Evolutionary conservation across 2,329 filamentous ascomycete species (phyloP).

Genomic region (Davidsoniella virescens): DNA sequence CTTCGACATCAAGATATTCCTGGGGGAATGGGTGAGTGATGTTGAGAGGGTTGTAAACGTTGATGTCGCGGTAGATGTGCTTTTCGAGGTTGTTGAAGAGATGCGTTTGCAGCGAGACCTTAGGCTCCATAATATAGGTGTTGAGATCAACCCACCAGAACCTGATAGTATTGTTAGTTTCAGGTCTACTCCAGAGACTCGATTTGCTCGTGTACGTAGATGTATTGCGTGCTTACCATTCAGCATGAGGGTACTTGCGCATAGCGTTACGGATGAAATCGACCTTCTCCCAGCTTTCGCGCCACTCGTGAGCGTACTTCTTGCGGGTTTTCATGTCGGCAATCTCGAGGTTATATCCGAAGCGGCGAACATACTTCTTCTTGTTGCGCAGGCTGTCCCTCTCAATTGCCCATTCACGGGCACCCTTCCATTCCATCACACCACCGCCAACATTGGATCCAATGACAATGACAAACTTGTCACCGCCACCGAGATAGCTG

Average conservation of each 20-base stretch:
- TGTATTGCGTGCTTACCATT: slow-evolving; percentile 56
- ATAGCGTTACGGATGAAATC: slow-evolving; percentile 80
- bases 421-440: slow-evolving; percentile 98
- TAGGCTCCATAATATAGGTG: slow-evolving; percentile 95
- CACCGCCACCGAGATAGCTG: slow-evolving; percentile 61
- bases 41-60: slow-evolving; percentile 87
- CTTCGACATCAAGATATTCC: slow-evolving; percentile 58
- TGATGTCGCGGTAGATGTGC: slow-evolving; percentile 85
- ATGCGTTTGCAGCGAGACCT: slow-evolving; percentile 75
- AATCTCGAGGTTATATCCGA: slow-evolving; percentile 93
- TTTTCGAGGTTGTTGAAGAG: slow-evolving; percentile 66
- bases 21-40: slow-evolving; percentile 68
- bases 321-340: slow-evolving; percentile 99
- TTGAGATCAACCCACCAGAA: slow-evolving; percentile 99
- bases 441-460: slow-evolving; percentile 89
- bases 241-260: slow-evolving; percentile 84
- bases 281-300: slow-evolving; percentile 98
- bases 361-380: slow-evolving; percentile 65
- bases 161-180: slow-evolving; percentile 33
- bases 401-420: slow-evolving; percentile 95
- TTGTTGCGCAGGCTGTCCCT: slow-evolving; percentile 93
- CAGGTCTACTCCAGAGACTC: neutral
- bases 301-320: slow-evolving; percentile 95
- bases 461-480: slow-evolving; percentile 84
- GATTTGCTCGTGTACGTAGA: neutral